Evolutionary conservation across 2,329 filamentous ascomycete species (phyloP), one percentile per base, ranked within the genome.

Genomic region (Xylariaceae sp.): DNA sequence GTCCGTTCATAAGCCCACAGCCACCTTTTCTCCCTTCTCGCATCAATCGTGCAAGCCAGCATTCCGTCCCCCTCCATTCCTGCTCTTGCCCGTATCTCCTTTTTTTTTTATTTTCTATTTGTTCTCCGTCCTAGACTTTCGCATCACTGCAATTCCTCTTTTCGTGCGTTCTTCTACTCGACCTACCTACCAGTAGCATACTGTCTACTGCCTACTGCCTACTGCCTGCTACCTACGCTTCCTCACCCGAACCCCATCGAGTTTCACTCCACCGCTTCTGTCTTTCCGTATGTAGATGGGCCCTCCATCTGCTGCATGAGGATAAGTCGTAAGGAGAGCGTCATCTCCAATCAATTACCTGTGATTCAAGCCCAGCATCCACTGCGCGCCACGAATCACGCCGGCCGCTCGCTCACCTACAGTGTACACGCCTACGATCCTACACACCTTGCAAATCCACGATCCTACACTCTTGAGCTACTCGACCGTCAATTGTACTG

Each of bases 391-490:
- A 47, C 46, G 49, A 58, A 45, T 45, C 50, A 53, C 53, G 40
- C 40, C 41, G 19, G 49, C 56, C 56, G 47, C 51, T 58, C 53
- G 29, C 56, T 51, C 42, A 35, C 50, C 19, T 40, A 11, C 35
- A 37, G 35, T 6, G 44, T 53, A 39, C 50, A 26, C 43, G 37
- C 40, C 37, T 46, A 42, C 48, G 29, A 34, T 50, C 40, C 42
- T 40, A 31, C 30, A 32, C 19, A n/a, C 12, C 29, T 31, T 31
- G n/a, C 43, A 31, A 27, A 32, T 45, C 32, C 29, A 31, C 37
- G 26, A n/a, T n/a, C 39, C 39, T 29, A 46, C 51, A 40, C 12
- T 32, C 34, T 27, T 51, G 19, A 30, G 26, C 32, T 46, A 29
- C 11, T 27, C 40, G 32, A 32, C 43, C 19, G 47, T 44, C 30